A percentile compares a stretch with the other conserved stretches of the same genome.
Conservation (phyloP, 2,329 filamentous ascomycete genomes). For the Aureobasidium sp. region DNA sequence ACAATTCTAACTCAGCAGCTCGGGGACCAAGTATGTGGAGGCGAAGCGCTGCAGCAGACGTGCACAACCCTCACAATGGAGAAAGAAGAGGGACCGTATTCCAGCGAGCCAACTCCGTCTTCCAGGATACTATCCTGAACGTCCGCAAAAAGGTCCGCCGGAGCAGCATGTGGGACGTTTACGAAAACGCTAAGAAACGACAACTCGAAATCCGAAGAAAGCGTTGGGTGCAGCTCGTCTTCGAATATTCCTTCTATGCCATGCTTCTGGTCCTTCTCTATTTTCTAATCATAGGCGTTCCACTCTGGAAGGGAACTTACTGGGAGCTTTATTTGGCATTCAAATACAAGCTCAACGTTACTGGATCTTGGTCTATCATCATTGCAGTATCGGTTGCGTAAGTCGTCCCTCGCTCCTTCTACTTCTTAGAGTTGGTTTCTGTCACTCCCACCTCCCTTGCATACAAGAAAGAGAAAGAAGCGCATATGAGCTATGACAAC, state of each 20-base stretch:
- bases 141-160: neutral
- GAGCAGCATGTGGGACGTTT: slow-evolving; percentile 21
- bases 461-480: neutral
- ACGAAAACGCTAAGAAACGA: slow-evolving; percentile 22
- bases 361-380: slow-evolving; percentile 30
- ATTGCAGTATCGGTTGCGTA: slow-evolving; percentile 29
- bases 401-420: neutral
- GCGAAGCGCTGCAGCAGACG: neutral
- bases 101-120: slow-evolving; percentile 11
- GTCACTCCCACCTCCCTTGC: neutral
- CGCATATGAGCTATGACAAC: neutral
- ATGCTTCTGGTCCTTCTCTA: slow-evolving; percentile 36
- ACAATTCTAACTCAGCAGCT: neutral
- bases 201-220: slow-evolving; percentile 20
- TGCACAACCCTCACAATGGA: neutral
- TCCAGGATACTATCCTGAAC: neutral
- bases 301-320: slow-evolving; percentile 41
- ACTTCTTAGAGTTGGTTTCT: neutral
- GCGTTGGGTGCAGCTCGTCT: slow-evolving; percentile 32
- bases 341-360: slow-evolving; percentile 33
- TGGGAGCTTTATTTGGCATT: slow-evolving; percentile 37
- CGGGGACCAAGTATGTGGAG: slow-evolving; percentile 1
- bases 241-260: slow-evolving; percentile 35
- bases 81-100: slow-evolving; percentile 5
- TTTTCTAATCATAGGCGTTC: slow-evolving; percentile 40